A percentile compares a stretch with the other conserved stretches of the same genome.
These are phyloP conservation scores for Saxophila tyrrhenica DNA, from an alignment of 495 filamentous ascomycete genomes.

Conservation along the genomic window DNA sequence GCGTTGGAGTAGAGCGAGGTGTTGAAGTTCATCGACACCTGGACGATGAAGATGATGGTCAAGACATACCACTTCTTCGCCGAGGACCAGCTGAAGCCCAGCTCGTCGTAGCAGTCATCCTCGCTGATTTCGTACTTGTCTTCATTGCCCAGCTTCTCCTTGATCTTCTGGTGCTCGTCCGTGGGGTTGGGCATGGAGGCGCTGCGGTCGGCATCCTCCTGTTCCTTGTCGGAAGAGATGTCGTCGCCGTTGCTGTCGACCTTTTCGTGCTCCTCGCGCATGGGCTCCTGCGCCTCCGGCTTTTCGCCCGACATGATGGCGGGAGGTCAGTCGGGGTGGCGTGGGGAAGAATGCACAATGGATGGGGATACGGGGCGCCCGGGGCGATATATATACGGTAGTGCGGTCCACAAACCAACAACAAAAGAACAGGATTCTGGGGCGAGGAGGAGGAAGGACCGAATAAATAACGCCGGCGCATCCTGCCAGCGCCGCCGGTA, in stretches of 20 bases:
- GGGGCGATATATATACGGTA: not conserved
- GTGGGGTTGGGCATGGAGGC: not conserved
- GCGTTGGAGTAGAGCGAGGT: constrained; percentile 61
- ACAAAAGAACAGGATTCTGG: too few relatives aligned
- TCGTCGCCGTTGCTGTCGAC: not conserved
- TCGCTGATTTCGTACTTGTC: constrained; percentile 51
- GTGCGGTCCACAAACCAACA: not conserved
- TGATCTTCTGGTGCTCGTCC: constrained; percentile 11
- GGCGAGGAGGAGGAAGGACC: too few relatives aligned
- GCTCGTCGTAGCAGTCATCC: constrained; percentile 50
- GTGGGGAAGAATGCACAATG: not conserved
- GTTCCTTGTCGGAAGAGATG: not conserved
- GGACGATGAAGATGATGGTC: constrained; percentile 60
- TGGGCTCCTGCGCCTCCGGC: not conserved
- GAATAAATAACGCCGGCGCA: too few relatives aligned
- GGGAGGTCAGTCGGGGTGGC: not conserved
- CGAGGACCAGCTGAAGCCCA: constrained; percentile 52
- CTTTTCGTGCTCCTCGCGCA: not conserved
- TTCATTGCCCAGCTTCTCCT: constrained; percentile 23
- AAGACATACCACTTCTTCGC: constrained; percentile 70
- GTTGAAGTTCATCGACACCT: constrained; percentile 82
- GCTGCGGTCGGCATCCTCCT: not conserved
- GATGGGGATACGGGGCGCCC: too few relatives aligned
- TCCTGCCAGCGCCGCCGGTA: too few relatives aligned
- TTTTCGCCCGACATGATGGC: not conserved